Percentiles rank a stretch among this genome's conserved stretches.
These are phyloP conservation scores for Vitellaria paradoxa DNA, from an alignment of 179 eudicot species.

Conservation along the genomic window DNA sequence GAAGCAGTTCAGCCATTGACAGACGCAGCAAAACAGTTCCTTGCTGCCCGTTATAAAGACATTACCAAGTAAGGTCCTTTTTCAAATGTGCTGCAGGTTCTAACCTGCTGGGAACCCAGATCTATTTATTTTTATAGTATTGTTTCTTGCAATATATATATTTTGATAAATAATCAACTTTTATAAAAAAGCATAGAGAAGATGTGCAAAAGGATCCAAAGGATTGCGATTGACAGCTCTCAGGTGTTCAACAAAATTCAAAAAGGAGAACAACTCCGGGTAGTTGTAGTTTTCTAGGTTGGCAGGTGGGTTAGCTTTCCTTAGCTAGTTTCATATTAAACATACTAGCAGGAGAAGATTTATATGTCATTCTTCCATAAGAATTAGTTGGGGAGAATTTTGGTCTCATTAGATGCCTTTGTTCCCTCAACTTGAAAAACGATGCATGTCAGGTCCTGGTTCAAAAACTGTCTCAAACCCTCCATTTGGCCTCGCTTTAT, in stretches of 20 bases:
- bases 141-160: neutral
- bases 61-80: constrained; percentile 62
- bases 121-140: neutral
- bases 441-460: neutral
- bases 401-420: neutral
- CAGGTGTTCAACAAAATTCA: too few species aligned
- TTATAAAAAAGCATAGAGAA: too few species aligned
- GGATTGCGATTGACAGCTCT: too few species aligned
- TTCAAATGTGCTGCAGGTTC: neutral
- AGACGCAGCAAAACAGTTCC: constrained; percentile 86
- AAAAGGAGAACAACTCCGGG: neutral
- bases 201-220: too few species aligned
- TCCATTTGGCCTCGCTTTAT: neutral
- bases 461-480: neutral
- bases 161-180: neutral
- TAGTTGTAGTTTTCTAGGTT: neutral
- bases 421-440: neutral
- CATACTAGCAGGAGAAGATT: neutral
- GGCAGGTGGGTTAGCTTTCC: neutral
- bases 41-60: constrained; percentile 84
- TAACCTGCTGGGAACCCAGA: neutral
- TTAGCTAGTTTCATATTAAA: neutral
- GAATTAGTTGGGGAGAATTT: neutral
- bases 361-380: neutral
- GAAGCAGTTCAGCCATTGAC: constrained; percentile 98